phyloP scores from a whole-genome alignment of 148 eudicot genomes.

The Amaranthus palmeri region DNA sequence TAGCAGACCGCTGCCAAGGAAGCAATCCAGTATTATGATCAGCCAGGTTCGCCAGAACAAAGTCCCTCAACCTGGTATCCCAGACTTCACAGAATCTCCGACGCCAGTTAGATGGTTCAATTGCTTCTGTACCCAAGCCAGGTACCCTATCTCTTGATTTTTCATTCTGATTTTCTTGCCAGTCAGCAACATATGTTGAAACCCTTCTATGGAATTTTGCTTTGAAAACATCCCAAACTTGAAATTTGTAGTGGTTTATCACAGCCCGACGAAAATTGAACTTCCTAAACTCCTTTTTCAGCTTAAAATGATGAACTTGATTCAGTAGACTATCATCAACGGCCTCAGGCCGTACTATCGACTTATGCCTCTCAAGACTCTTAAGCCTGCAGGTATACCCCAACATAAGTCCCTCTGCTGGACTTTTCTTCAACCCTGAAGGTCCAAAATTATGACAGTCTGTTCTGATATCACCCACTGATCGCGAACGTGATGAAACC shows the following conservation, averaged over 20 bases:
- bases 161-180: conserved; percentile 83
- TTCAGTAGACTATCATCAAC: conserved; percentile 61
- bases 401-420: conserved; percentile 56
- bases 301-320: conserved; percentile 85
- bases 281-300: conserved; percentile 49
- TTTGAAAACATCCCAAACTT: conserved; percentile 83
- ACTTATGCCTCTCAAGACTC: conserved; percentile 88
- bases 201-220: conserved; percentile 85
- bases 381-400: conserved; percentile 93
- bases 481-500: conserved; percentile 28
- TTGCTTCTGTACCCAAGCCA: conserved; percentile 86
- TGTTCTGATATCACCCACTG: conserved; percentile 75
- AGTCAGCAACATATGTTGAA: conserved; percentile 89
- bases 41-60: conserved; percentile 60
- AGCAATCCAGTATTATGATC: conserved; percentile 64
- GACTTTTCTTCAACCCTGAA: conserved; percentile 59
- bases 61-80: conserved; percentile 84
- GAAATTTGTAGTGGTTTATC: conserved; percentile 90
- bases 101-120: conserved; percentile 75
- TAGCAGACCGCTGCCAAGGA: conserved; percentile 61
- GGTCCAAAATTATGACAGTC: conserved; percentile 90
- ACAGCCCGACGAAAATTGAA: conserved; percentile 48
- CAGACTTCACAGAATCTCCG: conserved; percentile 75
- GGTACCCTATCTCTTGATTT: conserved; percentile 91
- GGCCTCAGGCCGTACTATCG: conserved; percentile 71